Conservation (phyloP, 2,329 filamentous ascomycete species). For the Ceratocystis alfenasii region DNA sequence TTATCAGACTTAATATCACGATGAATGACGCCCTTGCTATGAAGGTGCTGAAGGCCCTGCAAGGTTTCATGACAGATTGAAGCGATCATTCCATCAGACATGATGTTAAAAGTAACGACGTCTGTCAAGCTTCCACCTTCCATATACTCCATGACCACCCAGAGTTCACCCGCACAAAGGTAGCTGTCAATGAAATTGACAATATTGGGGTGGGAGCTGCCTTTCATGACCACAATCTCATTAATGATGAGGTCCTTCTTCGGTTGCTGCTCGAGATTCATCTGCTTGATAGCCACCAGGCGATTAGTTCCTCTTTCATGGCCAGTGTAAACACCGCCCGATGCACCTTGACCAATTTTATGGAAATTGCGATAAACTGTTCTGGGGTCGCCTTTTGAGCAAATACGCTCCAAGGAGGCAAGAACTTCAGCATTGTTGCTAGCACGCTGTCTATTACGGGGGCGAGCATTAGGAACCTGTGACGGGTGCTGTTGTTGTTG, state of each 20-base stretch:
- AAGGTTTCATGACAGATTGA: constrained; percentile 90
- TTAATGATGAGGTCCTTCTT: constrained; percentile 99
- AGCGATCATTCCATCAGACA: constrained; percentile 95
- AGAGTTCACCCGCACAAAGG: constrained; percentile 76
- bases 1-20: constrained; percentile 99
- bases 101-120: constrained; percentile 97
- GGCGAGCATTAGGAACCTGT: constrained; percentile 45
- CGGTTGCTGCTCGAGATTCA: constrained; percentile 96
- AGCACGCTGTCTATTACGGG: constrained; percentile 65
- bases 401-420: constrained; percentile 73
- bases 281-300: constrained; percentile 96
- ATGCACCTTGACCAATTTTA: constrained; percentile 96
- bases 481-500: constrained; percentile 27
- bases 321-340: constrained; percentile 87
- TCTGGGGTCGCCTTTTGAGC: constrained; percentile 77
- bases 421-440: constrained; percentile 75
- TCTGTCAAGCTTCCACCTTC: constrained; percentile 95
- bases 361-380: constrained; percentile 75
- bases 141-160: constrained; percentile 99
- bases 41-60: constrained; percentile 82
- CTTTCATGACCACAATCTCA: constrained; percentile 98
- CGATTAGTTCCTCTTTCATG: constrained; percentile 74
- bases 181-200: constrained; percentile 99
- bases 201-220: constrained; percentile 95
- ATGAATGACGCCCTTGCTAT: constrained; percentile 96